Evolutionary conservation across 176 grass and related monocot species (phyloP).

Genomic region (Lolium perenne): DNA sequence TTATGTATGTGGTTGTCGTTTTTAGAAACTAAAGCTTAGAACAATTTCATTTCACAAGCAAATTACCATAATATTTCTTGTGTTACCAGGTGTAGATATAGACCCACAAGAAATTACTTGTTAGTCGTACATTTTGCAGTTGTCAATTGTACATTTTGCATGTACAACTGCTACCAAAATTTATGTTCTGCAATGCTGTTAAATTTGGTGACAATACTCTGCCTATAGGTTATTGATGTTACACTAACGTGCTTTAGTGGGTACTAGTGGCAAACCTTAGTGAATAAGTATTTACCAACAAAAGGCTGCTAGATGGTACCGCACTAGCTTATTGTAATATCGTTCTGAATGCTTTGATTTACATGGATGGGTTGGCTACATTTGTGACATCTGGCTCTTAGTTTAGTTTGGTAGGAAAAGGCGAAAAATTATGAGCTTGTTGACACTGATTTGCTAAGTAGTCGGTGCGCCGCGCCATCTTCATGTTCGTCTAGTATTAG

Average conservation of each 20-base stretch:
- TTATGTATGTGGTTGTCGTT: background rate
- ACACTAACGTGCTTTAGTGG: background rate
- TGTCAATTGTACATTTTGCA: too few relatives aligned
- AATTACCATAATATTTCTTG: background rate
- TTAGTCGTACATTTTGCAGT: background rate
- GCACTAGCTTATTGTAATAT: background rate
- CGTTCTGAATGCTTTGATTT: conserved; percentile 25
- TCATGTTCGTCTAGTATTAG: background rate
- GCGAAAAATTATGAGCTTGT: background rate
- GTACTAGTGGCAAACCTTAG: conserved; percentile 7
- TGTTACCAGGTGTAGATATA: background rate
- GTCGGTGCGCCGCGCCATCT: background rate
- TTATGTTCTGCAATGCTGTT: background rate
- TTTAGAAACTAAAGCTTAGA: background rate
- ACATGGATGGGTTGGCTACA: background rate
- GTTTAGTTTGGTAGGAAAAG: background rate
- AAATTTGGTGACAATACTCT: background rate
- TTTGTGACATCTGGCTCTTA: background rate
- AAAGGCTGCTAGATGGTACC: conserved; percentile 13
- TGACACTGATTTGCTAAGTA: background rate
- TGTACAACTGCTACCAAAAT: background rate
- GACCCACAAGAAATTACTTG: background rate
- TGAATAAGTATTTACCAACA: conserved; percentile 6
- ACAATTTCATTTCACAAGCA: background rate
- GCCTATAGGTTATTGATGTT: background rate